These are phyloP conservation scores for Spathaspora hagerdaliae DNA, from an alignment of 805 yeast genomes.

Conservation along the genomic window DNA sequence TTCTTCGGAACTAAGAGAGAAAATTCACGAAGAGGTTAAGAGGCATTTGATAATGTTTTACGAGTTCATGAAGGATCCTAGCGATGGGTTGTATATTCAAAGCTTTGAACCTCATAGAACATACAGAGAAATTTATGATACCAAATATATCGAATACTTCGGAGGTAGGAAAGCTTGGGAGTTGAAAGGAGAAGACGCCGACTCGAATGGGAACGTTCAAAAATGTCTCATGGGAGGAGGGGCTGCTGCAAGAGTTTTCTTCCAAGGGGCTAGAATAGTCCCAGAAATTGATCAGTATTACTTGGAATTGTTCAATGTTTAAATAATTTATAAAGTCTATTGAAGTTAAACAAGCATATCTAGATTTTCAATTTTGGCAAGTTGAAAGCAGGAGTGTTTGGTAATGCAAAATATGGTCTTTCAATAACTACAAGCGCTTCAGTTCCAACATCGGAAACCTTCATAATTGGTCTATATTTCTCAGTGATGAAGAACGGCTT, in stretches of 20 bases:
- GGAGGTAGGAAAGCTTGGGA: constrained; percentile 51
- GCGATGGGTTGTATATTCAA: constrained; percentile 58
- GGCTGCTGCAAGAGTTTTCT: constrained; percentile 65
- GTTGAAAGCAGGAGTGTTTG: constrained; percentile 62
- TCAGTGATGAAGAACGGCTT: constrained; percentile 70
- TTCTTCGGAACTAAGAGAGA: constrained; percentile 31
- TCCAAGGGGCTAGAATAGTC: constrained; percentile 60
- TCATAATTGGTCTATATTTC: constrained; percentile 70
- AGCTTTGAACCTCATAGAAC: constrained; percentile 56
- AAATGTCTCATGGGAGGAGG: constrained; percentile 61
- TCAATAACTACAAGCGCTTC: constrained; percentile 71
- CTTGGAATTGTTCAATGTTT: no score
- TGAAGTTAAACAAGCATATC: not conserved
- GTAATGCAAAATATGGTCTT: constrained; percentile 59
- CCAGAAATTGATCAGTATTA: constrained; percentile 18
- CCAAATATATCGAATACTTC: constrained; percentile 46
- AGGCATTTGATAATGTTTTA: constrained; percentile 57
- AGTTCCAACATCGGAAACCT: constrained; percentile 50
- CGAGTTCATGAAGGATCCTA: constrained; percentile 52
- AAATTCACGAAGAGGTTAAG: constrained; percentile 39
- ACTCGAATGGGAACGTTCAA: constrained; percentile 36
- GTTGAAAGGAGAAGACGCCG: constrained; percentile 50
- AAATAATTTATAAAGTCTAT: no score
- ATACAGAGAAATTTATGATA: constrained; percentile 45
- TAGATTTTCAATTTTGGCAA: constrained; percentile 51